Base-by-base conservation (phyloP, 306 rosid species). In the Senna tora region DNA sequence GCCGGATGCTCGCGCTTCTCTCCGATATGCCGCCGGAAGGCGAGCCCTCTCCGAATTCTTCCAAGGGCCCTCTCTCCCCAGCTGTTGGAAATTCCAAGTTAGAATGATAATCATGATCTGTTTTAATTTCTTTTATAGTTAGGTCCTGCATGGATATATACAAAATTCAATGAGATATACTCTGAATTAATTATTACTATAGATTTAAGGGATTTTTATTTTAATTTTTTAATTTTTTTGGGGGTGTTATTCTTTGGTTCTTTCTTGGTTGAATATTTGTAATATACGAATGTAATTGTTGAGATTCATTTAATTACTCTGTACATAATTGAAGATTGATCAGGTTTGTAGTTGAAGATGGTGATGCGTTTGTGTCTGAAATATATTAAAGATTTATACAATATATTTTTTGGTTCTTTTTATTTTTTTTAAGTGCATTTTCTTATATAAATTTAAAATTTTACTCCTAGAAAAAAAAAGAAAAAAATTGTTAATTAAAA, bases 11-110 rank as follows among this genome's bases (percentile, higher is more conserved):
- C 4, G 93, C 96, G 3, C 79, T 77, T 45, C 76, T 93, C 57
- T 74, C 94, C 22, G 98, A 93, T 62, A 32, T 89, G 8, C 97
- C 98, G 0, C 55, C 85, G 0, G 94, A 88, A 33, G 86, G 76
- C 0, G 97, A 91, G 83, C 75, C 59, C 0, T 85, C 96, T 65
- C 97, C 98, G 3, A 2, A 3, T 63, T 49, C 84, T 4, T 13
- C 88, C 5, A 57, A 43, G 55, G 65, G 10, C 63, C 77, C 75
- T 42, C 84, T 66, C 9, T 81, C 91, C 4, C 80, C 84, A 14
- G 5, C 3, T 11, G 64, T 19, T 45, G 77, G 67, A 22, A 77
- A 56, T 50, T 55, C 43, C 16, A 36, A 61, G 49, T 17, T 45
- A 16, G 16, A 61, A 67, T 50, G 38, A 10, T 22, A 3, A 57